phyloP scores from a whole-genome alignment of 1,284 basidiomycete genomes.

The Microstroma glucosiphilum region DNA sequence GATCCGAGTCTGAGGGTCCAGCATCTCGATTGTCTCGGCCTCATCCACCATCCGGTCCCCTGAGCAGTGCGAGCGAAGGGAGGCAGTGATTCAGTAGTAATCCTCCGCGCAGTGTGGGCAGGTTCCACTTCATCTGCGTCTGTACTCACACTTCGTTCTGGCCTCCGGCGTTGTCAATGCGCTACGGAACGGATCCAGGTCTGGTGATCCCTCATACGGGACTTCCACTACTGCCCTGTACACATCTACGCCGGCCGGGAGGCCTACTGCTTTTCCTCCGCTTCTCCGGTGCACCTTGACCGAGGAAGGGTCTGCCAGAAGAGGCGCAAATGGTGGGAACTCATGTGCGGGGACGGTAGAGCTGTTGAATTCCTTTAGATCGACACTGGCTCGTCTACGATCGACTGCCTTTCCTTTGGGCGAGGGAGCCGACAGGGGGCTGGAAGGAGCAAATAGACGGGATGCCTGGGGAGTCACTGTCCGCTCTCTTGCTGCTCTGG shows the following conservation, averaged over 20 bases:
- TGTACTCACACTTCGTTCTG: slow-evolving; percentile 62
- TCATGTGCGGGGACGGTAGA: neutral
- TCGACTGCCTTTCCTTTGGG: neutral
- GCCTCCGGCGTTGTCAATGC: slow-evolving; percentile 78
- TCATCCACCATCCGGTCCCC: slow-evolving; percentile 88
- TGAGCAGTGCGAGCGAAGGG: slow-evolving; percentile 9
- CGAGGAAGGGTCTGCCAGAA: slow-evolving; percentile 14
- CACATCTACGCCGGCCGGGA: slow-evolving; percentile 62
- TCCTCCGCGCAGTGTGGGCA: neutral
- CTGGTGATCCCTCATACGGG: slow-evolving; percentile 59
- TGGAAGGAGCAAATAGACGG: neutral
- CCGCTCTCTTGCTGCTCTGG: slow-evolving; percentile 20
- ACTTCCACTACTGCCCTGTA: slow-evolving; percentile 78
- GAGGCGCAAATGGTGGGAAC: slow-evolving; percentile 6
- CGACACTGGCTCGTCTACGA: neutral
- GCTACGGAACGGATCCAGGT: slow-evolving; percentile 73
- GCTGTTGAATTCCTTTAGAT: slow-evolving; percentile 5
- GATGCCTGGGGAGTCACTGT: slow-evolving; percentile 8
- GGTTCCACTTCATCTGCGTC: too few relatives aligned
- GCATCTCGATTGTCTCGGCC: slow-evolving; percentile 73
- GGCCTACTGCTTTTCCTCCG: slow-evolving; percentile 14
- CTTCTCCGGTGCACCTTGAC: slow-evolving; percentile 53
- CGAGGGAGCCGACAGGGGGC: slow-evolving; percentile 7
- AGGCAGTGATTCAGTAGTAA: slow-evolving; percentile 5
- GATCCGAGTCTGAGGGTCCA: slow-evolving; percentile 78